Percentiles rank a stretch among this genome's conserved stretches.
phyloP scores from a whole-genome alignment of 179 eudicot species.

The Sideroxylon spinosum region DNA sequence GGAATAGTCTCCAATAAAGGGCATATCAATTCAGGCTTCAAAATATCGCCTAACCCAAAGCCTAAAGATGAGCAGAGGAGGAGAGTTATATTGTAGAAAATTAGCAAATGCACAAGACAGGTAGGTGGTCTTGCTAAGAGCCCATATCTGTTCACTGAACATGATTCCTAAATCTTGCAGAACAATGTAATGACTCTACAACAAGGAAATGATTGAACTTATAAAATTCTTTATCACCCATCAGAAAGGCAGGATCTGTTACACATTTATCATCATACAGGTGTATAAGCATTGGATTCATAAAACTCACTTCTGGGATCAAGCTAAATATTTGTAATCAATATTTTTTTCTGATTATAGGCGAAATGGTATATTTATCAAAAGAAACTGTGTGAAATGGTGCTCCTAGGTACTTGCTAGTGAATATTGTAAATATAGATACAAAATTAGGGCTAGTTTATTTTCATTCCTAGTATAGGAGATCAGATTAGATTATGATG shows the following conservation, averaged over 20 bases:
- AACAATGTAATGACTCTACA: neutral
- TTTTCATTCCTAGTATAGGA: too few species aligned
- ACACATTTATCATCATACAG: neutral
- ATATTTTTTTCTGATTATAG: neutral
- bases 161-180: neutral
- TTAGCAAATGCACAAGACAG: neutral
- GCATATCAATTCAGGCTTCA: conserved; percentile 74
- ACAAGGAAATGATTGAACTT: neutral
- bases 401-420: neutral
- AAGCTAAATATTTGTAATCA: neutral
- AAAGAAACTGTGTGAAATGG: neutral
- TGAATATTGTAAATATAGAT: too few species aligned
- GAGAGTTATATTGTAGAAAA: neutral
- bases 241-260: conserved; percentile 2
- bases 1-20: conserved; percentile 70
- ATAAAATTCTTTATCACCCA: neutral
- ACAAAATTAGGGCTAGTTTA: too few species aligned
- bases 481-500: too few species aligned
- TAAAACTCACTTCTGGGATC: neutral
- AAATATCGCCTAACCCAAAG: conserved; percentile 89
- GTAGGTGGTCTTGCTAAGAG: neutral
- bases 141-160: neutral
- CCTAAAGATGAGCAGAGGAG: conserved; percentile 36
- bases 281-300: neutral
- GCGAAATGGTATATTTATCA: too few species aligned